phyloP scores from a whole-genome alignment of 441 rosid genomes.

The Hura crepitans region DNA sequence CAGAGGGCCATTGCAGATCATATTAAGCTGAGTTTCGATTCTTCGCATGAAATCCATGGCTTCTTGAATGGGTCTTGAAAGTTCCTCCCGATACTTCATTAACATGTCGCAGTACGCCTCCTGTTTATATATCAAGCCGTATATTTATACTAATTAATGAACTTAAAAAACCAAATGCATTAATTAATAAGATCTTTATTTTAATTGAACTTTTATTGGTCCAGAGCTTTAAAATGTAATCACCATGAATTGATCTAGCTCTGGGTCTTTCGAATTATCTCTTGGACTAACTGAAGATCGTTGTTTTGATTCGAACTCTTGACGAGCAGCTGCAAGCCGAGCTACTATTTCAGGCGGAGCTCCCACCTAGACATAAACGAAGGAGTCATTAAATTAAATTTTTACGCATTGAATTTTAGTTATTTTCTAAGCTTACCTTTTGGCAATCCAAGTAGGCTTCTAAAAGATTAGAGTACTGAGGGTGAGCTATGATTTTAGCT shows the following conservation, averaged over 20 bases:
- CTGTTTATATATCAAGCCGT: constrained; percentile 38
- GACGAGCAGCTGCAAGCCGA: constrained; percentile 59
- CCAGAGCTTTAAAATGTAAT: neutral
- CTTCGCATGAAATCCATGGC: constrained; percentile 96
- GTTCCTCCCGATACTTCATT: constrained; percentile 86
- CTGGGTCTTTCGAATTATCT: constrained; percentile 70
- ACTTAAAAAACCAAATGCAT: neutral
- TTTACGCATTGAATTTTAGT: too few species aligned
- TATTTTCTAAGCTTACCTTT: constrained; percentile 56
- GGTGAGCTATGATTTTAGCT: constrained; percentile 89
- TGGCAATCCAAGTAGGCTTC: constrained; percentile 96
- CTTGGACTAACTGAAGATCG: constrained; percentile 40
- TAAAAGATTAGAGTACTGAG: constrained; percentile 77
- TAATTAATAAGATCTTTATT: too few species aligned
- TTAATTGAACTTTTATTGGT: too few species aligned
- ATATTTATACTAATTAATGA: neutral
- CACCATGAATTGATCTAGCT: constrained; percentile 98
- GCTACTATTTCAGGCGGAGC: constrained; percentile 86
- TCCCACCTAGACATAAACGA: constrained; percentile 56
- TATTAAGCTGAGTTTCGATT: constrained; percentile 84
- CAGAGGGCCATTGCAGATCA: constrained; percentile 63
- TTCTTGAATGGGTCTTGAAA: constrained; percentile 85
- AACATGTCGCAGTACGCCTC: constrained; percentile 95
- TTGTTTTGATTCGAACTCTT: constrained; percentile 69
- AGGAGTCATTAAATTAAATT: too few species aligned